phyloP scores from a whole-genome alignment of 495 filamentous ascomycete species.

The Ramalina intermedia region DNA sequence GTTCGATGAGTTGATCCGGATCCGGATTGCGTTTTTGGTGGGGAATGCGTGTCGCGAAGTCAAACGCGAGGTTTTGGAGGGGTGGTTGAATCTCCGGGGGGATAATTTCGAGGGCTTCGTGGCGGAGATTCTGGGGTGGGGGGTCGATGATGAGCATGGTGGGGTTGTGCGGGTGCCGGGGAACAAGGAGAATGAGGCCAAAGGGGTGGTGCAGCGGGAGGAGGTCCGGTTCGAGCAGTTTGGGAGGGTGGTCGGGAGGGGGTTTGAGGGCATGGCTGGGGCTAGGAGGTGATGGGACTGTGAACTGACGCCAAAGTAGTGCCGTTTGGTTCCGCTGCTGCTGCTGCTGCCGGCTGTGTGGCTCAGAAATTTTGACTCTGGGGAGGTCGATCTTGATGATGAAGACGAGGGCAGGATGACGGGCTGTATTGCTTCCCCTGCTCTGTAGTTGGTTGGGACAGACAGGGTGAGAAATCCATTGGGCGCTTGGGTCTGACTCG shows the following conservation, averaged over 20 bases:
- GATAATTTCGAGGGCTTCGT: constrained; percentile 68
- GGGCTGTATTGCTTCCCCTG: too few species aligned
- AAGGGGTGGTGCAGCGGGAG: constrained; percentile 90
- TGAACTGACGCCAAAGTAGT: too few species aligned
- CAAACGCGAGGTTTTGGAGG: constrained; percentile 57
- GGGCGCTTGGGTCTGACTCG: too few species aligned
- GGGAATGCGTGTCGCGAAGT: constrained; percentile 81
- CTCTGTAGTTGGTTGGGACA: too few species aligned
- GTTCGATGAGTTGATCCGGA: constrained; percentile 91
- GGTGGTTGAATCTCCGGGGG: constrained; percentile 69
- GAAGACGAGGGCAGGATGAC: too few species aligned
- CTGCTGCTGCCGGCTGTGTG: too few species aligned
- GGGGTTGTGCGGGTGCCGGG: constrained; percentile 58
- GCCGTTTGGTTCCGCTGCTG: too few species aligned
- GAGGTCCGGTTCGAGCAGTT: constrained; percentile 92
- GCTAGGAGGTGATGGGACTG: background rate
- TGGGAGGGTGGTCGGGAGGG: constrained; percentile 60
- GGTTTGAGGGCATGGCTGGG: constrained; percentile 50
- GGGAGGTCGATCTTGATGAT: too few species aligned
- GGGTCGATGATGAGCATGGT: constrained; percentile 34
- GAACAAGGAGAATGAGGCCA: constrained; percentile 97
- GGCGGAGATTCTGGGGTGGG: constrained; percentile 75
- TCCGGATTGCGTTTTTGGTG: constrained; percentile 79
- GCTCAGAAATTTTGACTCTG: too few species aligned
- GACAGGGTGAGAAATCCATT: too few species aligned